Conservation (phyloP, 768 basidiomycete species). For the Serendipita sp. region DNA sequence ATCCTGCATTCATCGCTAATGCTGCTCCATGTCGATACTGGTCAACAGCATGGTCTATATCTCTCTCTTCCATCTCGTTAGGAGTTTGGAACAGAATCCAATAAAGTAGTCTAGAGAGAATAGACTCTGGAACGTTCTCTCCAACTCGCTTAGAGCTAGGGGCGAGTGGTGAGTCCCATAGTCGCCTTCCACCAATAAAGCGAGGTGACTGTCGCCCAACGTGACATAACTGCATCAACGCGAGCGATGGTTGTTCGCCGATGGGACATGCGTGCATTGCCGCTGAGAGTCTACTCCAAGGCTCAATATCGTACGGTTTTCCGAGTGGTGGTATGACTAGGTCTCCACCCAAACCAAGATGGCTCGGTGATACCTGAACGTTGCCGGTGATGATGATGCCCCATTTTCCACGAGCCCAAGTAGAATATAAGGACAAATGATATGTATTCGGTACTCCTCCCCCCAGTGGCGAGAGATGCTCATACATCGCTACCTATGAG, state of each 20-base stretch:
- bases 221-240: conserved; percentile 75
- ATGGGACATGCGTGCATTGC: conserved; percentile 27
- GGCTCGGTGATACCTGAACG: conserved; percentile 44
- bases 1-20: conserved; percentile 49
- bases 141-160: conserved; percentile 37
- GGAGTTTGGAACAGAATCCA: conserved; percentile 47
- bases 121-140: conserved; percentile 12
- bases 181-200: conserved; percentile 47
- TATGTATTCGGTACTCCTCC: conserved; percentile 57
- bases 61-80: conserved; percentile 34
- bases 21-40: conserved; percentile 52
- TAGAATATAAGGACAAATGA: conserved; percentile 49
- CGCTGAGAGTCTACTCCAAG: conserved; percentile 23
- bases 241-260: conserved; percentile 12
- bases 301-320: conserved; percentile 16
- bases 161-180: conserved; percentile 44
- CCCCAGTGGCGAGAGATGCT: conserved; percentile 47
- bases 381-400: conserved; percentile 85
- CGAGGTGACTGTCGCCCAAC: conserved; percentile 68
- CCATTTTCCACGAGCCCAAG: conserved; percentile 65
- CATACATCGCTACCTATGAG: conserved; percentile 77
- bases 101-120: conserved; percentile 26
- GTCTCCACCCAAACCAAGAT: conserved; percentile 59
- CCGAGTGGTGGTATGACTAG: conserved; percentile 32
- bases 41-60: conserved; percentile 44